phyloP scores from a whole-genome alignment of 305 asterid genomes.

The Solanum hybrid region DNA sequence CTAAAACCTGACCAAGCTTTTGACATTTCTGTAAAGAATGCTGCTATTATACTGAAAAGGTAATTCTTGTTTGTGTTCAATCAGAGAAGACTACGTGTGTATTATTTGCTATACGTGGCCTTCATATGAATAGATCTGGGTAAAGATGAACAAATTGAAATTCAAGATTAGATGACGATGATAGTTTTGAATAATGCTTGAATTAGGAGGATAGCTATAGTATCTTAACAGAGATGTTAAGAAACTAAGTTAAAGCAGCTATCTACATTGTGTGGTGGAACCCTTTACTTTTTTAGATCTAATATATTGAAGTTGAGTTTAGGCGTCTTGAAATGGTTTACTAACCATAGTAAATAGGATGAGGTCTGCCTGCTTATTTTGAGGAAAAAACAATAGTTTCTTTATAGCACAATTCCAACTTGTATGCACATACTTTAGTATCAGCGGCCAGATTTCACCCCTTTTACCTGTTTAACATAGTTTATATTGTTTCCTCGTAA shows the following conservation, averaged over 20 bases:
- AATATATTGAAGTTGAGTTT: neutral
- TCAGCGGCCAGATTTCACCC: neutral
- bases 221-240: neutral
- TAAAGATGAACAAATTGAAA: neutral
- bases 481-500: conserved; percentile 1
- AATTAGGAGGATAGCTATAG: neutral
- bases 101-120: neutral
- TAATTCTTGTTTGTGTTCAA: conserved; percentile 9
- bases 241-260: neutral
- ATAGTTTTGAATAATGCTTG: neutral
- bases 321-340: neutral
- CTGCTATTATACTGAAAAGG: conserved; percentile 43
- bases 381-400: neutral
- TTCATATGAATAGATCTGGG: neutral
- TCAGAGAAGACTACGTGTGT: neutral
- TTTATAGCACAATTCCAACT: neutral
- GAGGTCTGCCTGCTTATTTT: neutral
- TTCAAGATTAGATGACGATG: neutral
- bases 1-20: conserved; percentile 38
- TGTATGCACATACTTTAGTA: neutral
- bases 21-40: conserved; percentile 45
- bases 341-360: neutral
- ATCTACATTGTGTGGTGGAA: neutral
- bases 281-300: neutral
- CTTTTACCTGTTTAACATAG: neutral